phyloP scores from a whole-genome alignment of 2,329 filamentous ascomycete species.

The Colletotrichum tamarilloi region DNA sequence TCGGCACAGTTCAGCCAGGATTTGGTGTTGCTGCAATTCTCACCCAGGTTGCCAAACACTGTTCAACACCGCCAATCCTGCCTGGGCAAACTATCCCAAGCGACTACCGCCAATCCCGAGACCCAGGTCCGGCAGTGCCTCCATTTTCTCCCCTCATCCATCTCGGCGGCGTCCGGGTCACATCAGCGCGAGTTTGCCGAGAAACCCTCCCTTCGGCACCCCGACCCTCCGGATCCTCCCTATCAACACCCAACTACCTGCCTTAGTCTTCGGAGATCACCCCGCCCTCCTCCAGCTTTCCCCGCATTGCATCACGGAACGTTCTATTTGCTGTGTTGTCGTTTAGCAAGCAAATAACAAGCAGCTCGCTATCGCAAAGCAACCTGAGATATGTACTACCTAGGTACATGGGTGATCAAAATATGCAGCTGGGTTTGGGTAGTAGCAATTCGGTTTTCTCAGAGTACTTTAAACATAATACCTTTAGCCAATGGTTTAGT shows the following conservation, averaged over 20 bases:
- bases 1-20: neutral
- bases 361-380: neutral
- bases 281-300: neutral
- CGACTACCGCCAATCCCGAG: neutral
- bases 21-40: no score
- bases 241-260: slow-evolving; percentile 10
- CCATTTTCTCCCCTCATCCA: neutral
- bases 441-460: no score
- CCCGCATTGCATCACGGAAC: neutral
- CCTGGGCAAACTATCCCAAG: neutral
- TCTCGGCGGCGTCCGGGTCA: slow-evolving; percentile 21
- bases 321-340: neutral
- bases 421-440: no score
- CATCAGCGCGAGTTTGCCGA: slow-evolving; percentile 20
- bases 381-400: neutral
- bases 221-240: slow-evolving; percentile 19
- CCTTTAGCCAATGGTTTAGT: no score
- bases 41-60: neutral
- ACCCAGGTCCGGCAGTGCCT: neutral
- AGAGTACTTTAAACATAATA: no score
- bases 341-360: neutral
- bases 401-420: no score
- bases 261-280: neutral
- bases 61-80: neutral
- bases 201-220: neutral